Base-by-base conservation (phyloP, 257 asterid genomes). In the Solanum medicagineum region DNA sequence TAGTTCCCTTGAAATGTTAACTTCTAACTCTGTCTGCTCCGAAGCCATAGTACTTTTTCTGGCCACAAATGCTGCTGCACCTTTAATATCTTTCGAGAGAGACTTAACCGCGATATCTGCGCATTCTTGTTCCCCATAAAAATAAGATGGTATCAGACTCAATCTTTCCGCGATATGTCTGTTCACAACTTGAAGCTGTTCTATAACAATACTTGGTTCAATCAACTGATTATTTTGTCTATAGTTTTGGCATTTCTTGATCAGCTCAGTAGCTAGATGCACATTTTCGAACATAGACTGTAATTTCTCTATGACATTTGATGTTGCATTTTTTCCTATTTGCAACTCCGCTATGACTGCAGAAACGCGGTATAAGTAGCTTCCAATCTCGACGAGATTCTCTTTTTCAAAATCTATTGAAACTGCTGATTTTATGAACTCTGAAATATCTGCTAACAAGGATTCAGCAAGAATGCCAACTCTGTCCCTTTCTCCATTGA, bases 281-380 rank as follows among this genome's bases (percentile, higher is more conserved):
- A 92, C 87, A 77, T 86, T 91, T 86, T 42, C 84, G 36, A 88
- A 85, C n/a, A 94, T 85, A 42, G 92, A 87, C 68, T 89, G 90
- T 80, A 94, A 73, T 73, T 90, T 84, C 75, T 93, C 93, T 11
- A 86, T 60, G 12, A 89, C 91, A 59, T 88, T 85, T 36, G 93
- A 45, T 8, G 94, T 91, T 32, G 85, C 90, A 51, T 83, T 91
- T 88, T 87, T 75, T 86, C 85, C 90, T 56, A 85, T 81, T 42
- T 71, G 91, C 80, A 92, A 89, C 90, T 94, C 98, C 93, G 84
- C 88, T 84, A 94, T 86, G 19, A 92, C 86, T 8, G 88, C 84
- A 1, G 96, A 92, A 9, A 90, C 91, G 10, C 98, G 91, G 85
- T 94, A 93, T 22, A 94, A 89, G 86, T 89, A 93, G 90, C 96